Conservation (phyloP, 106 monocot species). For the Hemerocallis citrina region DNA sequence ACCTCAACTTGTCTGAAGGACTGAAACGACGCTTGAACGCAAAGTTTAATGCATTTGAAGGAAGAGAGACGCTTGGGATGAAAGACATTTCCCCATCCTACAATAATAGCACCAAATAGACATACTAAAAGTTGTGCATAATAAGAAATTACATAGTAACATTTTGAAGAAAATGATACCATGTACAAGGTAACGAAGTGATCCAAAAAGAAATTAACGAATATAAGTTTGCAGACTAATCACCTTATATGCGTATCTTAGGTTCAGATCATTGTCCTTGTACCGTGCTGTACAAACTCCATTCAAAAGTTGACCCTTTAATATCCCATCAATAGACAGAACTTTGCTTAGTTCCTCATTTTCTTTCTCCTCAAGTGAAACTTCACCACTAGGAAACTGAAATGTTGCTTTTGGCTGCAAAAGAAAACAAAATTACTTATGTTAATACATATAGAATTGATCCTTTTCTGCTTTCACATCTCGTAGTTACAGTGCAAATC, state of each 20-base stretch:
- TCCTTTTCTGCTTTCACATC: no score
- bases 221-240: neutral
- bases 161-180: neutral
- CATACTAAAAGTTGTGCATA: neutral
- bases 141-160: neutral
- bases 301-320: conserved; percentile 53
- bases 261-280: conserved; percentile 47
- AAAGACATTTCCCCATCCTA: conserved; percentile 89
- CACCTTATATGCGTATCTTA: conserved; percentile 94
- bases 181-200: conserved; percentile 1
- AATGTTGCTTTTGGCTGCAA: conserved; percentile 74
- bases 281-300: conserved; percentile 59
- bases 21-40: conserved; percentile 81
- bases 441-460: neutral
- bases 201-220: conserved; percentile 1
- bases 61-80: conserved; percentile 65
- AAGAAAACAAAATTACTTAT: neutral
- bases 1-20: conserved; percentile 89
- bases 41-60: conserved; percentile 64
- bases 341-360: conserved; percentile 24
- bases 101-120: neutral
- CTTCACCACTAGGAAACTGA: conserved; percentile 73
- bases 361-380: conserved; percentile 53
- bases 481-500: no score
- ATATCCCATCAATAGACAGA: conserved; percentile 52